These are phyloP conservation scores for Candida succiphila DNA, from an alignment of 805 yeast genomes.

Conservation along the genomic window DNA sequence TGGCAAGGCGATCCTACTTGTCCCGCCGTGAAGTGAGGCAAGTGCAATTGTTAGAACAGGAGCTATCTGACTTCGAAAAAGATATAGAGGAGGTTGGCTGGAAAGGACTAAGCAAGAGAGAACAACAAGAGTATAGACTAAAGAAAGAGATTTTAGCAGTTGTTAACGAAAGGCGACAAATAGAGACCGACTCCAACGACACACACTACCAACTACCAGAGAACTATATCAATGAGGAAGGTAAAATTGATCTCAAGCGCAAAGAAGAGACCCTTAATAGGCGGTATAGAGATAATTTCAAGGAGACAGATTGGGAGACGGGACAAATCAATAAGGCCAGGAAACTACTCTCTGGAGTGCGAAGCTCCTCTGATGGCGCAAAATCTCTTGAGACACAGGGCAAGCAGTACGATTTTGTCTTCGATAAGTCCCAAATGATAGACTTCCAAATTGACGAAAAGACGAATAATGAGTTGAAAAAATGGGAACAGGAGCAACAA, in stretches of 20 bases:
- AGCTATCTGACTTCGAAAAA: conserved; percentile 37
- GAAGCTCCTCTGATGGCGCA: conserved; percentile 1
- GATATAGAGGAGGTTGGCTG: conserved; percentile 44
- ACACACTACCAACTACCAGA: conserved; percentile 46
- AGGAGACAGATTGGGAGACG: conserved; percentile 37
- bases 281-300: conserved; percentile 17
- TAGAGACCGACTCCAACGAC: conserved; percentile 10
- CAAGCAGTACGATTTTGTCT: conserved; percentile 59
- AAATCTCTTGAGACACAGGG: background rate
- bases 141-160: conserved; percentile 40
- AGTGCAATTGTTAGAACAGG: conserved; percentile 31
- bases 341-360: conserved; percentile 12
- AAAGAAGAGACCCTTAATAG: conserved; percentile 41
- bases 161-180: conserved; percentile 28
- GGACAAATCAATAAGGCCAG: conserved; percentile 38
- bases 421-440: conserved; percentile 55
- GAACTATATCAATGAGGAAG: conserved; percentile 42
- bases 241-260: conserved; percentile 42
- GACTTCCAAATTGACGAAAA: conserved; percentile 38
- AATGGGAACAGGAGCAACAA: conserved; percentile 20
- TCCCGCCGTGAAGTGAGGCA: conserved; percentile 38
- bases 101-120: conserved; percentile 37
- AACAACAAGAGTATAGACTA: conserved; percentile 39
- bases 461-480: conserved; percentile 17
- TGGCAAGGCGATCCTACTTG: conserved; percentile 40